These are phyloP conservation scores for Epichloe amarillans DNA, from an alignment of 2,329 filamentous ascomycete genomes.

Conservation along the genomic window DNA sequence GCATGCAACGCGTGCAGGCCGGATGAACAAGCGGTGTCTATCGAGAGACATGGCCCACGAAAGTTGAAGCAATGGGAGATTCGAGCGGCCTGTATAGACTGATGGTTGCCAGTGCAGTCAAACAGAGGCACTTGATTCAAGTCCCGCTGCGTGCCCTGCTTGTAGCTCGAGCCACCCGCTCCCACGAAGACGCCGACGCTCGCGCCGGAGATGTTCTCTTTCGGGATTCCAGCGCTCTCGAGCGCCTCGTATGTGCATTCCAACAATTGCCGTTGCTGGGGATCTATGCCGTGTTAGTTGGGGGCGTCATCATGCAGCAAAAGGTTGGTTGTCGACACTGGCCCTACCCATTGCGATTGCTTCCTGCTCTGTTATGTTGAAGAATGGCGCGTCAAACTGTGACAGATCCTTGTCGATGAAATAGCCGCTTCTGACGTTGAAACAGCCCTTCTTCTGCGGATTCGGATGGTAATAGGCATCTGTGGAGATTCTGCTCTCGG, in stretches of 20 bases:
- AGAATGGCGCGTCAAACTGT: constrained; percentile 38
- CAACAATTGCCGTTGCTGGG: constrained; percentile 37
- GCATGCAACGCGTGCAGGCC: constrained; percentile 35
- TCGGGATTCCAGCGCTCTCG: constrained; percentile 37
- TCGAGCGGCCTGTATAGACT: constrained; percentile 40
- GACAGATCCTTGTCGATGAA: constrained; percentile 34
- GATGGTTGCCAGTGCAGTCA: constrained; percentile 35
- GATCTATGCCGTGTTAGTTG: constrained; percentile 20
- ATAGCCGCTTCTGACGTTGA: constrained; percentile 22
- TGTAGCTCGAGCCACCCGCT: constrained; percentile 18
- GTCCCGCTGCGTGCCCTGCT: constrained; percentile 29
- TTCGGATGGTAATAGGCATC: constrained; percentile 28
- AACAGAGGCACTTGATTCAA: constrained; percentile 35
- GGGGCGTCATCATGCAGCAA: too few species aligned
- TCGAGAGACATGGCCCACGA: constrained; percentile 36
- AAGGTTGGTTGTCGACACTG: too few species aligned
- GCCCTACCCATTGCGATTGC: constrained; percentile 29
- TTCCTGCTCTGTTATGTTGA: constrained; percentile 35
- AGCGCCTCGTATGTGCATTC: constrained; percentile 41
- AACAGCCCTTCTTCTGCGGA: constrained; percentile 24
- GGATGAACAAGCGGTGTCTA: constrained; percentile 40
- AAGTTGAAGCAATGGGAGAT: constrained; percentile 43
- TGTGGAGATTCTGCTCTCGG: neutral
- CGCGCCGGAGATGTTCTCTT: constrained; percentile 31
- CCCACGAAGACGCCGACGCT: constrained; percentile 38